phyloP scores from a whole-genome alignment of 345 rosid species.

The Brassica cretica region DNA sequence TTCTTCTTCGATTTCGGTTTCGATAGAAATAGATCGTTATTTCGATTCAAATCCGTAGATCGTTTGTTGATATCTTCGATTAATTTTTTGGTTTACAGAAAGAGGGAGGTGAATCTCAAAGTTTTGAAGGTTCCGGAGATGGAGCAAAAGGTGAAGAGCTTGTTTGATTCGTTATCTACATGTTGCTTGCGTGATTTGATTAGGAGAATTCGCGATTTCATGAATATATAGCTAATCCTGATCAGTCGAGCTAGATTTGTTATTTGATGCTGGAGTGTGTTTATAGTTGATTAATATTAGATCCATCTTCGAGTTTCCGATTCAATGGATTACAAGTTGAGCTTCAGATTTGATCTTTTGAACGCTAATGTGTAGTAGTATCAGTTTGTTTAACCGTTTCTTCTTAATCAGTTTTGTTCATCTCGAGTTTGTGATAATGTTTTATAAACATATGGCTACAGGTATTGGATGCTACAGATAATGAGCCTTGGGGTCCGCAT shows the following conservation, averaged over 20 bases:
- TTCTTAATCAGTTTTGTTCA: conserved; percentile 3
- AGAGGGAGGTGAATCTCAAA: conserved; percentile 98
- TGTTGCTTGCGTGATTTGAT: background rate
- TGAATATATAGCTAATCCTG: background rate
- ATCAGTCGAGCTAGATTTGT: conserved; percentile 29
- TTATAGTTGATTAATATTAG: conserved; percentile 1
- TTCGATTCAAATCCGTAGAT: conserved; percentile 17
- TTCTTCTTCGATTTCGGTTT: conserved; percentile 13
- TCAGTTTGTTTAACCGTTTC: background rate
- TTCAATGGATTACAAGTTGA: background rate
- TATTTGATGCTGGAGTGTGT: background rate
- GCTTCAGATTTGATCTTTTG: background rate
- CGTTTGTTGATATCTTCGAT: background rate
- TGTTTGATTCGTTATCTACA: conserved; percentile 25
- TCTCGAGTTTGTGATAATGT: background rate
- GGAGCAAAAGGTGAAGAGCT: conserved; percentile 81
- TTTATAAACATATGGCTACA: conserved; percentile 30
- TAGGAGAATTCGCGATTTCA: background rate
- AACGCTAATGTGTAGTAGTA: background rate
- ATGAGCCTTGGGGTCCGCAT: conserved; percentile 99
- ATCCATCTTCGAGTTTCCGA: background rate
- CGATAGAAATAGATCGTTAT: background rate
- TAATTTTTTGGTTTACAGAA: conserved; percentile 46
- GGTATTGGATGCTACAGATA: conserved; percentile 97
- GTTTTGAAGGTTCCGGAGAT: conserved; percentile 97